Conservation (phyloP, 2,329 filamentous ascomycete species). For the Cordyceps militaris region DNA sequence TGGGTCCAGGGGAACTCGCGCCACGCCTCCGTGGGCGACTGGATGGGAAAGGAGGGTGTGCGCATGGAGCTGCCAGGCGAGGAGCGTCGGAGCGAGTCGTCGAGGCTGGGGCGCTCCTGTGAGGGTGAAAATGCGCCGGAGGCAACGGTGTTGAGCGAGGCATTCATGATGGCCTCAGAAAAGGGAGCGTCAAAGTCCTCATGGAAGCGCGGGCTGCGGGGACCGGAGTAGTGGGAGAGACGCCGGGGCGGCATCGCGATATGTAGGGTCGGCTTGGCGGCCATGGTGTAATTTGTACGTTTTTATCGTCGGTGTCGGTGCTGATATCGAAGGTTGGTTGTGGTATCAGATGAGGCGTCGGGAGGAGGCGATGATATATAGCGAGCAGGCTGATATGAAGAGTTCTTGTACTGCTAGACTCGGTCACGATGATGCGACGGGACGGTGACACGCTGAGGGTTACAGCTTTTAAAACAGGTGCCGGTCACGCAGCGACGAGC, state of each 20-base stretch:
- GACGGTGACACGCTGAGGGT: constrained; percentile 10
- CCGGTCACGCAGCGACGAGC: constrained; percentile 9
- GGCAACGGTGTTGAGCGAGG: constrained; percentile 23
- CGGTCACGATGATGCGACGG: not conserved
- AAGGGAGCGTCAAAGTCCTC: constrained; percentile 34
- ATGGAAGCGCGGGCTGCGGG: constrained; percentile 27
- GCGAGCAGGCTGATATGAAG: not conserved
- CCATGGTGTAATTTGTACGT: not conserved
- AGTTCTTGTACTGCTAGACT: not conserved
- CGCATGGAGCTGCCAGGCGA: constrained; percentile 5
- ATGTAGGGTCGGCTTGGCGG: constrained; percentile 11
- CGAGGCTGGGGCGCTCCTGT: constrained; percentile 21
- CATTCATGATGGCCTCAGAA: constrained; percentile 28
- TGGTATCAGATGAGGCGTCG: not conserved
- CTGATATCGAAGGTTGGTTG: not conserved
- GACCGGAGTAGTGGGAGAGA: constrained; percentile 11
- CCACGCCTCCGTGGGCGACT: constrained; percentile 16
- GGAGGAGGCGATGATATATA: not conserved
- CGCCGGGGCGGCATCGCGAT: constrained; percentile 11
- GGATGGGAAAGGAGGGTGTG: constrained; percentile 9
- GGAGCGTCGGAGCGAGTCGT: constrained; percentile 17
- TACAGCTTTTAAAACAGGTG: constrained; percentile 7
- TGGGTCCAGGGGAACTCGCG: constrained; percentile 23
- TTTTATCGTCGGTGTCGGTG: not conserved
- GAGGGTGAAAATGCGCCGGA: constrained; percentile 20